phyloP scores from a whole-genome alignment of 352 stramenopile species.

The Phytophthora multivora region DNA sequence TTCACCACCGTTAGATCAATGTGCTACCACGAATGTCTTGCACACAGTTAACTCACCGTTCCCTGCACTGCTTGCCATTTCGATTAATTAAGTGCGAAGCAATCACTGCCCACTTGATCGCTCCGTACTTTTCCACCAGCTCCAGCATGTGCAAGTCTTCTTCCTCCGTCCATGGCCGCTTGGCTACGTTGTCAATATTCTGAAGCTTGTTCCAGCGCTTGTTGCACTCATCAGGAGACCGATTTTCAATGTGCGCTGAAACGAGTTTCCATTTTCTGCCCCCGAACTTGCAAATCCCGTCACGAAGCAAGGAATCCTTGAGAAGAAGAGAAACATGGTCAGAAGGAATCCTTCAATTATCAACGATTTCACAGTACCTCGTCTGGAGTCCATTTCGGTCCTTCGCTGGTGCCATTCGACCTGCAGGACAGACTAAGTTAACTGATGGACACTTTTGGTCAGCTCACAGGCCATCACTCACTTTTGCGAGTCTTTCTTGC shows the following conservation, averaged over 20 bases:
- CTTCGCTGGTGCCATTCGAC: slow-evolving; percentile 14
- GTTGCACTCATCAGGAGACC: slow-evolving; percentile 60
- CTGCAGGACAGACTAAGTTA: slow-evolving; percentile 14
- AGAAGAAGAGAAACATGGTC: neutral
- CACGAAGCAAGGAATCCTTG: slow-evolving; percentile 75
- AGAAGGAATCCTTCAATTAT: neutral
- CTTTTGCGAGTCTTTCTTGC: slow-evolving; percentile 37
- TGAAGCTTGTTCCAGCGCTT: slow-evolving; percentile 77
- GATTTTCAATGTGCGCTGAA: slow-evolving; percentile 50
- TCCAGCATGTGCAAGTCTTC: slow-evolving; percentile 74
- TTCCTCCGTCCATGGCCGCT: slow-evolving; percentile 63
- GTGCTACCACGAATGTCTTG: neutral
- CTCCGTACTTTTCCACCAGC: slow-evolving; percentile 58
- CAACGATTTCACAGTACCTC: slow-evolving; percentile 35
- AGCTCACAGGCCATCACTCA: slow-evolving; percentile 22
- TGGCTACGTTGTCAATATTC: slow-evolving; percentile 59
- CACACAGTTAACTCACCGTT: slow-evolving; percentile 44
- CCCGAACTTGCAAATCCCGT: slow-evolving; percentile 70
- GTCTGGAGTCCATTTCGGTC: slow-evolving; percentile 41
- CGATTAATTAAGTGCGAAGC: slow-evolving; percentile 80
- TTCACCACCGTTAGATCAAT: neutral
- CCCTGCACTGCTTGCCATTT: slow-evolving; percentile 90
- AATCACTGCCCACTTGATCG: slow-evolving; percentile 84
- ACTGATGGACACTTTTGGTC: neutral
- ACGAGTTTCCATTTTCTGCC: slow-evolving; percentile 86